Evolutionary conservation across 108 stramenopile species (phyloP).

Genomic region (Nitzschia sp.): DNA sequence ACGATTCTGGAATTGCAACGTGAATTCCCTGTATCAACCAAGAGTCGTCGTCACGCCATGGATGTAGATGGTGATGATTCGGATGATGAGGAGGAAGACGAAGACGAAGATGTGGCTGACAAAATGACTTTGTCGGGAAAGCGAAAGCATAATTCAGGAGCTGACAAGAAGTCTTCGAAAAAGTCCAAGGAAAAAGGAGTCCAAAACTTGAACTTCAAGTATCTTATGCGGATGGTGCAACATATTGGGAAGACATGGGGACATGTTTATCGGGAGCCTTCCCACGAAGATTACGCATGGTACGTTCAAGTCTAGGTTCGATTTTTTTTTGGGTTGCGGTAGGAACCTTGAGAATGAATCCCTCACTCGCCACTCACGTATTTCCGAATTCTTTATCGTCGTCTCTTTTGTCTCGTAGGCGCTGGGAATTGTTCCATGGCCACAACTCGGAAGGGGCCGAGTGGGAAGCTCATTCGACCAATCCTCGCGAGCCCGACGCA

Average conservation of each 20-base stretch:
- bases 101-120: slow-evolving; percentile 37
- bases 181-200: slow-evolving; percentile 12
- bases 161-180: slow-evolving; percentile 7
- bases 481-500: slow-evolving; percentile 59
- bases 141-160: slow-evolving; percentile 13
- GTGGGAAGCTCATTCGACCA: slow-evolving; percentile 50
- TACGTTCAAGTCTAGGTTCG: slow-evolving; percentile 25
- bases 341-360: background rate
- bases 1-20: slow-evolving; percentile 46
- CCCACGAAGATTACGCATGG: slow-evolving; percentile 79
- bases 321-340: too few species aligned
- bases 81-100: slow-evolving; percentile 58
- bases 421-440: slow-evolving; percentile 71
- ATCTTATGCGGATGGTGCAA: slow-evolving; percentile 54
- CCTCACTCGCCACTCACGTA: background rate
- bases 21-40: slow-evolving; percentile 19
- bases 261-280: slow-evolving; percentile 71
- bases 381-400: background rate
- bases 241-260: slow-evolving; percentile 75
- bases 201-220: slow-evolving; percentile 36
- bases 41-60: slow-evolving; percentile 1
- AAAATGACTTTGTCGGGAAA: slow-evolving; percentile 21
- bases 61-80: slow-evolving; percentile 26
- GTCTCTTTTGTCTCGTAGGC: slow-evolving; percentile 31
- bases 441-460: slow-evolving; percentile 28